Evolutionary conservation across 208 protist species (phyloP).

Genomic region (Acanthamoeba triangularis): DNA sequence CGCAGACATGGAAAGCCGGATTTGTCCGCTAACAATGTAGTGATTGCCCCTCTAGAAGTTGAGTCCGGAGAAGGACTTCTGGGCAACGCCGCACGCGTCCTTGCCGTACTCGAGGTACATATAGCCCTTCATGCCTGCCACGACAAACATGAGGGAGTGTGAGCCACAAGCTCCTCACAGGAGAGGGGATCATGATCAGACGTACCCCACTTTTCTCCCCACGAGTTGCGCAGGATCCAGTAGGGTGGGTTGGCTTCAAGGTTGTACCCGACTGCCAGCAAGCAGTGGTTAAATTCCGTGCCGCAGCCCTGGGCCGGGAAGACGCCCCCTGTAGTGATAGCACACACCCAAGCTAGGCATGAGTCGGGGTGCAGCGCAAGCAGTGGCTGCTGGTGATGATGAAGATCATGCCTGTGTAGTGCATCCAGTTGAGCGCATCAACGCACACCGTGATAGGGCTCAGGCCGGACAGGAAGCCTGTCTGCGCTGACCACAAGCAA

Average conservation of each 20-base stretch:
- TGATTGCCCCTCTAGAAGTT: too few relatives aligned
- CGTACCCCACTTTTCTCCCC: not conserved
- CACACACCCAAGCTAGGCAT: not conserved
- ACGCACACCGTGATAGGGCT: not conserved
- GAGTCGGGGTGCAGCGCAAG: not conserved
- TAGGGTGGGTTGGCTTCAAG: not conserved
- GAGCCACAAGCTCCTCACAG: not conserved
- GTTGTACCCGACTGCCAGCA: not conserved
- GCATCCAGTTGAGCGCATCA: not conserved
- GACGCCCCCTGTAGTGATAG: not conserved
- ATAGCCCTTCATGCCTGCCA: not conserved
- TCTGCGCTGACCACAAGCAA: not conserved
- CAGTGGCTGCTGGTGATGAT: not conserved
- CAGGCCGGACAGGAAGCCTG: not conserved
- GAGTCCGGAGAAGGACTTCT: not conserved
- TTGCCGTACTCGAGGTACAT: not conserved
- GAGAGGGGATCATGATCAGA: not conserved
- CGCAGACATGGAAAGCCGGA: too few relatives aligned
- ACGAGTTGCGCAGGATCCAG: not conserved
- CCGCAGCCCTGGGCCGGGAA: not conserved
- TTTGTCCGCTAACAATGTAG: too few relatives aligned
- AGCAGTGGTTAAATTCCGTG: not conserved
- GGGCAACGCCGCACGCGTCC: not conserved
- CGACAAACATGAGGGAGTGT: not conserved
- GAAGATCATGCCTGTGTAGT: not conserved